Percentiles rank a stretch among this genome's conserved stretches.
Evolutionary conservation across 169 alveolate species (phyloP).

Genomic region (Plasmodium vinckei): DNA sequence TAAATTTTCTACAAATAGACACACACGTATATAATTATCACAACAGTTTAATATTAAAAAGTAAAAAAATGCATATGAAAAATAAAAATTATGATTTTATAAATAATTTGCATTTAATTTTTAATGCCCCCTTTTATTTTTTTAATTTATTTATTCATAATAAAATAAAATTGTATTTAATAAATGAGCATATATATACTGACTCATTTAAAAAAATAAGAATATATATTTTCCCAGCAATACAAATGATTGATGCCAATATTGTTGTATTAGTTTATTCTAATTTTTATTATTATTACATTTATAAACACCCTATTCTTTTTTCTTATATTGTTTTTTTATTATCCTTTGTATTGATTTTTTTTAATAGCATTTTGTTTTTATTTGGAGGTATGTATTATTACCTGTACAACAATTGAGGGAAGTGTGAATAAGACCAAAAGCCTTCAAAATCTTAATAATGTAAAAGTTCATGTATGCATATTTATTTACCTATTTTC

Average conservation of each 20-base stretch:
- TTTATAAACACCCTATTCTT: slow-evolving; percentile 57
- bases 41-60: slow-evolving; percentile 24
- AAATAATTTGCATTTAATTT: slow-evolving; percentile 63
- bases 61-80: slow-evolving; percentile 50
- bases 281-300: slow-evolving; percentile 56
- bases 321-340: slow-evolving; percentile 51
- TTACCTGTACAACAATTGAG: not conserved
- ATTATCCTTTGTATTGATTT: slow-evolving; percentile 29
- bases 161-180: slow-evolving; percentile 24
- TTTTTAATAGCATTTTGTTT: slow-evolving; percentile 30
- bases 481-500: too few species aligned
- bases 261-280: slow-evolving; percentile 36
- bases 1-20: slow-evolving; percentile 32
- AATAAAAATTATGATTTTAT: slow-evolving; percentile 49
- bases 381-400: slow-evolving; percentile 9
- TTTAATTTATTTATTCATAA: slow-evolving; percentile 33
- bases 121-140: slow-evolving; percentile 60
- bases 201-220: slow-evolving; percentile 18
- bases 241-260: slow-evolving; percentile 52
- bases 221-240: slow-evolving; percentile 47
- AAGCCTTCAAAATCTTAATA: too few species aligned
- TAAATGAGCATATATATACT: slow-evolving; percentile 27
- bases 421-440: too few species aligned
- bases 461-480: too few species aligned
- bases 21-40: slow-evolving; percentile 29